These are phyloP conservation scores for Mallotus nudiflorus DNA, from an alignment of 345 rosid genomes.

Conservation along the genomic window DNA sequence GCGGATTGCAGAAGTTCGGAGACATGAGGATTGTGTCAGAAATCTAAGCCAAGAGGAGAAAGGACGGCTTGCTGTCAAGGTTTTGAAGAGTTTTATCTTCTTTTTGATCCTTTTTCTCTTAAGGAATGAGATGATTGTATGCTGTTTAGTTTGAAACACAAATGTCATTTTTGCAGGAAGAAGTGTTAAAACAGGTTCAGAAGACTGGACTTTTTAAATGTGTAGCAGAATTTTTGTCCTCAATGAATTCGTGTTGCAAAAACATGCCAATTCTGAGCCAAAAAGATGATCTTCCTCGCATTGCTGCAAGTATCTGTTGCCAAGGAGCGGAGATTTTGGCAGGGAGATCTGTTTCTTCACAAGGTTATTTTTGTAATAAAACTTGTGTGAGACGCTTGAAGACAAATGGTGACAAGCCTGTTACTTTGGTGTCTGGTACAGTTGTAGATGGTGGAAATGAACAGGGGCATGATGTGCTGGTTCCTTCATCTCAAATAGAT, in stretches of 20 bases:
- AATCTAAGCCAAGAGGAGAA: conserved; percentile 73
- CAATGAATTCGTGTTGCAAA: conserved; percentile 46
- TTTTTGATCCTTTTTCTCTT: not conserved
- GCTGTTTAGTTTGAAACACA: not conserved
- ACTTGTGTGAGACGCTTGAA: conserved; percentile 64
- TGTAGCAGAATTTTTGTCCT: conserved; percentile 43
- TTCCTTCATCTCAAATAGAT: conserved; percentile 44
- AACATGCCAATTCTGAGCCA: conserved; percentile 24
- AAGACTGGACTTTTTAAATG: conserved; percentile 32
- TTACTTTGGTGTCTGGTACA: conserved; percentile 51
- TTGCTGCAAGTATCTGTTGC: conserved; percentile 52
- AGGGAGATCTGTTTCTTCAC: conserved; percentile 43
- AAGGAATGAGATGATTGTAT: not conserved
- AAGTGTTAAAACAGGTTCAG: conserved; percentile 38
- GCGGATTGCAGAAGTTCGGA: conserved; percentile 85
- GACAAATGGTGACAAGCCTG: conserved; percentile 37
- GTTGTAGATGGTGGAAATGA: conserved; percentile 50
- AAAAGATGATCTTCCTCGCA: conserved; percentile 42
- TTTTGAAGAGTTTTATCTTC: conserved; percentile 14
- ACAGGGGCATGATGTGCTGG: conserved; percentile 56
- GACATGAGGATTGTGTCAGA: conserved; percentile 55
- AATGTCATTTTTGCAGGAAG: conserved; percentile 35
- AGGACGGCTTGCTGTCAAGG: conserved; percentile 70
- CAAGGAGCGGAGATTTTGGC: conserved; percentile 60
- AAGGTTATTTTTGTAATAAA: conserved; percentile 53